Evolutionary conservation across 2,329 filamentous ascomycete species (phyloP).

Genomic region (Phialophora verrucosa): DNA sequence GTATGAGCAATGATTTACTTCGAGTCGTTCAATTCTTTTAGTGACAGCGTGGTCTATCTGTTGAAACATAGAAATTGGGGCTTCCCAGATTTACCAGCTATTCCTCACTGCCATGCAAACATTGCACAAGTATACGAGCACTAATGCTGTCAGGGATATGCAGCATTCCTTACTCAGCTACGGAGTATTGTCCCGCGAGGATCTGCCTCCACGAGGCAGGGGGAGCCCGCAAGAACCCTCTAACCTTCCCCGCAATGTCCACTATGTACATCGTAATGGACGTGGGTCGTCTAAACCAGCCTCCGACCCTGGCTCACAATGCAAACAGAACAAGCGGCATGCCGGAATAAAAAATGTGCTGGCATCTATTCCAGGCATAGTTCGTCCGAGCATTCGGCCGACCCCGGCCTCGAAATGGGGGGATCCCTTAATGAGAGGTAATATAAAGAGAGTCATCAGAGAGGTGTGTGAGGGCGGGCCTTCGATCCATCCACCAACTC

Average conservation of each 20-base stretch:
- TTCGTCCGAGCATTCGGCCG: constrained; percentile 8
- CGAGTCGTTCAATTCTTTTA: background rate
- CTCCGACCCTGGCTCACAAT: too few relatives aligned
- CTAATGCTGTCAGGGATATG: too few relatives aligned
- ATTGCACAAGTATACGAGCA: too few relatives aligned
- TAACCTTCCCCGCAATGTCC: background rate
- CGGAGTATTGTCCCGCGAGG: background rate
- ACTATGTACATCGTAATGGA: background rate
- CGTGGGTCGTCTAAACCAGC: too few relatives aligned
- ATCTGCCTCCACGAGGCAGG: background rate
- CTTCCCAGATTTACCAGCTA: background rate
- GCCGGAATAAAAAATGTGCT: too few relatives aligned
- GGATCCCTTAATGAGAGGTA: background rate
- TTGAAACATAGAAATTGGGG: too few relatives aligned
- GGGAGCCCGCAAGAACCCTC: background rate
- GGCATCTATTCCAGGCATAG: background rate
- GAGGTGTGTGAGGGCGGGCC: background rate
- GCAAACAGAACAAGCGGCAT: too few relatives aligned
- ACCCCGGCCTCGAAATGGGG: background rate
- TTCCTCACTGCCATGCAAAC: background rate
- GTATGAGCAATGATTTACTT: too few relatives aligned
- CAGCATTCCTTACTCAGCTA: background rate
- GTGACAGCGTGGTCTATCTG: background rate
- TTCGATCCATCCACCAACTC: background rate
- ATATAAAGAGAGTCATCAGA: background rate